Evolutionary conservation across 2,329 filamentous ascomycete species (phyloP), one percentile per base, ranked within the genome.

Genomic region (Dichotomopilus funicola): DNA sequence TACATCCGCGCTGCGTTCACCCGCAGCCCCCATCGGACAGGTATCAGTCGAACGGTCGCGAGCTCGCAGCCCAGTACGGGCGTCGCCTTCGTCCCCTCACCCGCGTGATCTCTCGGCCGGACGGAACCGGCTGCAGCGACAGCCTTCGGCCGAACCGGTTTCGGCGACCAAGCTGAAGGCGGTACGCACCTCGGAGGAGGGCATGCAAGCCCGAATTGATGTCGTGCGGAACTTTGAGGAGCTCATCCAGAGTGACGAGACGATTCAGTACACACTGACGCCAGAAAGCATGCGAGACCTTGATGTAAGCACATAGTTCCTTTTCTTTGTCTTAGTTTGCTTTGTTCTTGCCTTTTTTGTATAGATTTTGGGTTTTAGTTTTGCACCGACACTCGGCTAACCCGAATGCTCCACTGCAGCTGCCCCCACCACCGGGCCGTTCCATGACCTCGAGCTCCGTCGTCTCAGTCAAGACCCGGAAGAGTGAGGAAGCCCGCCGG

Each of bases 181-280:
- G 6, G 70, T 79, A 2, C 76, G 80, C 41, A 79, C 74, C 4
- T 85, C 83, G 0, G 82, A 86, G 60, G 83, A 86, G 12, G 79
- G 75, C 35, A 54, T 60, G 40, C 61, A 70, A 70, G 31, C 66
- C 67, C 13, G 76, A 66, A 55, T 74, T 72, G 81, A 85, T 56
- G 81, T 86, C 49, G 80, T 82, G 8, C 82, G 80, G 47, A 83
- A 87, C 63, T 86, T 94, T 64, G 89, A 94, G 65, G 80, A 91
- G 63, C 76, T 92, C 50, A 91, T 94, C 59, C 83, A 88, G 55
- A 91, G 88, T 68, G 86, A 90, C 63, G 83, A 91, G 66, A 92
- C 89, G 1, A 85, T 92, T 44, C 88, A 89, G 63, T 92, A 87
- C 68, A 92, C 89, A 1, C 75, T 92, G 34, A 94, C 89, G 0